phyloP scores from a whole-genome alignment of 1,139 yeast genomes.

The Blastobotrys aristatus region DNA sequence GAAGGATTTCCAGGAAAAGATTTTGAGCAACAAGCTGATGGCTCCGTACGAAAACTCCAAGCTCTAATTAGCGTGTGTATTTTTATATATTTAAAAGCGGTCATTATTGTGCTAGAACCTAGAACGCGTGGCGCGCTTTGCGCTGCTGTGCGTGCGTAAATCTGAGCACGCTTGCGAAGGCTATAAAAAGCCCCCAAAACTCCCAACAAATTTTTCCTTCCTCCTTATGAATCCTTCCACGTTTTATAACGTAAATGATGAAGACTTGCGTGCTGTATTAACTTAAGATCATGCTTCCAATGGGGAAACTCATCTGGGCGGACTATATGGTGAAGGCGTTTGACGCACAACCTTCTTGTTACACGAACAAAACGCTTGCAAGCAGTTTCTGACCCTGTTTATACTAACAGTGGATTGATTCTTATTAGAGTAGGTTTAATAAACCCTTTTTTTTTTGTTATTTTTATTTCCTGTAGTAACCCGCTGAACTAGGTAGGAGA shows the following conservation, averaged over 20 bases:
- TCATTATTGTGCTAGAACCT: too few relatives aligned
- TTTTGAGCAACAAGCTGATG: slow-evolving; percentile 19
- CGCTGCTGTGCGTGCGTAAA: too few relatives aligned
- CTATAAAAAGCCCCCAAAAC: neutral
- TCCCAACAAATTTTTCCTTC: slow-evolving; percentile 15
- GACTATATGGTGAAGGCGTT: slow-evolving; percentile 34
- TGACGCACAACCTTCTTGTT: slow-evolving; percentile 38
- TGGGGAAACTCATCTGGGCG: slow-evolving; percentile 23
- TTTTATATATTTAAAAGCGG: too few relatives aligned
- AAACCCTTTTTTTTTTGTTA: too few relatives aligned
- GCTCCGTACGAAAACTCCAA: neutral
- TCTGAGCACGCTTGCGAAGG: too few relatives aligned
- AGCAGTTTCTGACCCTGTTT: slow-evolving; percentile 29
- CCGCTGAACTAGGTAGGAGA: slow-evolving; percentile 2
- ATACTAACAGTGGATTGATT: neutral
- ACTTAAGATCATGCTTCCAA: slow-evolving; percentile 26
- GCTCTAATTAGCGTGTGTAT: too few relatives aligned
- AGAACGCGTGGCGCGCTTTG: too few relatives aligned
- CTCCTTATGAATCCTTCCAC: slow-evolving; percentile 32
- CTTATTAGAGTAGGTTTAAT: too few relatives aligned
- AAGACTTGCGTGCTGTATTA: slow-evolving; percentile 30
- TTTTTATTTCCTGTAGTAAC: too few relatives aligned
- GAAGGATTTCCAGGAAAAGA: slow-evolving; percentile 16
- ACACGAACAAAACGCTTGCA: slow-evolving; percentile 27
- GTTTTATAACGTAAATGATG: slow-evolving; percentile 36